Percentiles rank a stretch among this genome's conserved stretches.
phyloP scores from a whole-genome alignment of 768 basidiomycete genomes.

The Termitomyces sp. region DNA sequence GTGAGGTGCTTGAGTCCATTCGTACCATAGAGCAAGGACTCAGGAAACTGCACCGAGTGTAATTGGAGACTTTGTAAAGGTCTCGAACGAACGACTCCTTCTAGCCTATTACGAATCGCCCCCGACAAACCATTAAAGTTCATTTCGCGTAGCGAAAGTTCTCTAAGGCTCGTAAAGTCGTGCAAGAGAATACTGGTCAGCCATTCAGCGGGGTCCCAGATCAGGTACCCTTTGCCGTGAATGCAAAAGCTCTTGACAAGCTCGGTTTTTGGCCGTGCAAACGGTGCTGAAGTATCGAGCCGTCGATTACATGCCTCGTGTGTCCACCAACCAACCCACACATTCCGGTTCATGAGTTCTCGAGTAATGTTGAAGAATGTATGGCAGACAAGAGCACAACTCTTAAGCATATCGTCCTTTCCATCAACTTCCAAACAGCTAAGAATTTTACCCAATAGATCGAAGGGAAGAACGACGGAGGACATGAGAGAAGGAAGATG shows the following conservation, averaged over 20 bases:
- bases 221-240: background rate
- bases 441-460: background rate
- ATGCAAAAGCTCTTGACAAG: background rate
- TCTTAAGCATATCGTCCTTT: background rate
- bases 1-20: background rate
- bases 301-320: background rate
- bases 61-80: background rate
- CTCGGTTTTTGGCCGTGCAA: background rate
- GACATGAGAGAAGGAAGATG: background rate
- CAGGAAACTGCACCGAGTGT: background rate
- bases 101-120: background rate
- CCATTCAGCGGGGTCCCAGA: background rate
- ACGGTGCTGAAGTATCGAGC: background rate
- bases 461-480: background rate
- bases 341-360: background rate
- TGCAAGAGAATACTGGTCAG: background rate
- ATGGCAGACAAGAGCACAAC: background rate
- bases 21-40: background rate
- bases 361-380: background rate
- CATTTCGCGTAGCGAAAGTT: conserved; percentile 1
- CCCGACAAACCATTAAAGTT: background rate
- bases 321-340: background rate
- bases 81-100: background rate
- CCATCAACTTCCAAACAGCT: background rate
- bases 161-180: background rate